Conservation (phyloP, 2,329 filamentous ascomycete genomes). For the Metarhizium brunneum region DNA sequence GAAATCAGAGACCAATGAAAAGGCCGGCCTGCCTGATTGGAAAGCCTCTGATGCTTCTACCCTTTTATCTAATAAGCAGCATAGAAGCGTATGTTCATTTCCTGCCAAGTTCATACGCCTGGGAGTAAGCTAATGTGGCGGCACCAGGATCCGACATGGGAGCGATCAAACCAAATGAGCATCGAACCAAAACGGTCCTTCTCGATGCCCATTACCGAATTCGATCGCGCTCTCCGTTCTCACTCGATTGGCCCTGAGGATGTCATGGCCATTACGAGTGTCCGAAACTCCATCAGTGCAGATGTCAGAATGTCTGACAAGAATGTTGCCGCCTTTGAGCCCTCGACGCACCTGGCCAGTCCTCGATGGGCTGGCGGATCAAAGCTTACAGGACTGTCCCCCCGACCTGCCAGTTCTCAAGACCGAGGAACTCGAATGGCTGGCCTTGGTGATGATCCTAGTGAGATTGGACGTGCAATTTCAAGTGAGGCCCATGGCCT, state of each 20-base stretch:
- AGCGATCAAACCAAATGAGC: constrained; percentile 25
- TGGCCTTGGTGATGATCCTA: constrained; percentile 31
- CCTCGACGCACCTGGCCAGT: constrained; percentile 14
- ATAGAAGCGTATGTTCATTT: constrained; percentile 38
- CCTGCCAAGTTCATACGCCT: neutral
- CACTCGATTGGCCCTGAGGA: constrained; percentile 51
- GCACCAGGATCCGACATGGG: constrained; percentile 24
- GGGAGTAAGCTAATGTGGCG: neutral
- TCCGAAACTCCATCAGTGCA: constrained; percentile 41
- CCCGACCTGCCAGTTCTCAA: constrained; percentile 52
- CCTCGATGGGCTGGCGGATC: constrained; percentile 21
- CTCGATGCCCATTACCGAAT: constrained; percentile 52
- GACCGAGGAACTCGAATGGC: constrained; percentile 35
- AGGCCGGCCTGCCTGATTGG: neutral
- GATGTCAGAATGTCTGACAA: constrained; percentile 28
- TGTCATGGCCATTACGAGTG: constrained; percentile 42
- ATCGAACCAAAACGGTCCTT: constrained; percentile 43
- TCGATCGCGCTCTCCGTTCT: constrained; percentile 49
- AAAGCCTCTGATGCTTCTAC: neutral
- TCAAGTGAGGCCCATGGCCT: constrained; percentile 42
- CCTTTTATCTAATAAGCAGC: constrained; percentile 17
- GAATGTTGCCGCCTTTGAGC: neutral
- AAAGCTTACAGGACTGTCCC: constrained; percentile 46
- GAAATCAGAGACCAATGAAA: constrained; percentile 25
- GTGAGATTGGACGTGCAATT: constrained; percentile 54